Conservation (phyloP, 805 yeast species). For the Monosporozyma servazzii region DNA sequence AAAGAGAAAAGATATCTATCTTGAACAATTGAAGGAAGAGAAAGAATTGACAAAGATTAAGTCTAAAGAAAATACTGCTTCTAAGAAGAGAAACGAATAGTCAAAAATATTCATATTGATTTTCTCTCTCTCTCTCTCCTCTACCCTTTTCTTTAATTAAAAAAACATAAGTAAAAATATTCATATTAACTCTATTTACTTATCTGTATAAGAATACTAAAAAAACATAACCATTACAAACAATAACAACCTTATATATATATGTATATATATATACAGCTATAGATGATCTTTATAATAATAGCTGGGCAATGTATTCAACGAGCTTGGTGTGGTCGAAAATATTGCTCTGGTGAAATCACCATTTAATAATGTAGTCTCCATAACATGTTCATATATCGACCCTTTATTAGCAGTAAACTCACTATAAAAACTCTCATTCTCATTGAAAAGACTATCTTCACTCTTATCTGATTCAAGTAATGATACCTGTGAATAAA, state of each 20-base stretch:
- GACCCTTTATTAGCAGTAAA: background rate
- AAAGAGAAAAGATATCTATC: slow-evolving; percentile 20
- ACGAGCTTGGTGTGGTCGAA: slow-evolving; percentile 6
- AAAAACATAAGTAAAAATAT: background rate
- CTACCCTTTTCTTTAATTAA: too few species aligned
- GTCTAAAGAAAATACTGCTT: background rate
- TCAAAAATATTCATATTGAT: background rate
- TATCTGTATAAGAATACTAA: background rate
- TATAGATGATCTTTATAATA: slow-evolving; percentile 4
- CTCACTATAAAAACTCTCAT: background rate
- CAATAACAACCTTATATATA: background rate
- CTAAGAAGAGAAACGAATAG: background rate
- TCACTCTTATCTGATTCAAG: background rate
- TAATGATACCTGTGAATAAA: slow-evolving; percentile 7
- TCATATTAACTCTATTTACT: background rate
- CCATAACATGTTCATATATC: background rate
- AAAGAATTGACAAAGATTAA: background rate
- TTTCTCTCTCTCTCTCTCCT: background rate
- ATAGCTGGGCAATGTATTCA: slow-evolving; percentile 11
- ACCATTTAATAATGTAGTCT: background rate
- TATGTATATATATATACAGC: too few species aligned
- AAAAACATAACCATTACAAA: background rate
- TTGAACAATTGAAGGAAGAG: slow-evolving; percentile 7
- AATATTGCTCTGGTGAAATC: slow-evolving; percentile 6
- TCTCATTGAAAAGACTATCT: background rate